phyloP scores from a whole-genome alignment of 202 grass and related monocot species.

The Carex arenaria region DNA sequence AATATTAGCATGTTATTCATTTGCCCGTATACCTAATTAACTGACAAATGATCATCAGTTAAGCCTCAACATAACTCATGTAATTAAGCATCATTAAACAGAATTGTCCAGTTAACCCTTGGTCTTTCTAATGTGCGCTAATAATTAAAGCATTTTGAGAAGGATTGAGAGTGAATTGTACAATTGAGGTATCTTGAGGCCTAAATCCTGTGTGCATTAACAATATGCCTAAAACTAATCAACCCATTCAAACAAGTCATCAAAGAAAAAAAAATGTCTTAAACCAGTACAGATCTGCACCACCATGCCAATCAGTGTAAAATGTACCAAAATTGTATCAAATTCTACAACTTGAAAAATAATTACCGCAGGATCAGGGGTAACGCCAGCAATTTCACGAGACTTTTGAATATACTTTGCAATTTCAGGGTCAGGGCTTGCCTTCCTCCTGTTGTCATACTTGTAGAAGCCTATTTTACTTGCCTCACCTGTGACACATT shows the following conservation, averaged over 20 bases:
- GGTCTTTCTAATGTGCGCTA: not conserved
- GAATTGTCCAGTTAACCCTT: not conserved
- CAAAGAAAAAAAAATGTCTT: not conserved
- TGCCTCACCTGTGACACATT: constrained; percentile 60
- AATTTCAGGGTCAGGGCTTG: constrained; percentile 77
- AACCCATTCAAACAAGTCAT: not conserved
- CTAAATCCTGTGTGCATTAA: not conserved
- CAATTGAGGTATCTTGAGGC: not conserved
- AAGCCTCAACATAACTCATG: not conserved
- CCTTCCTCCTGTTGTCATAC: constrained; percentile 88
- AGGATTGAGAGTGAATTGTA: not conserved
- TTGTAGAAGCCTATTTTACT: constrained; percentile 84
- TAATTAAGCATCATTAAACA: not conserved
- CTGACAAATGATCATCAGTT: not conserved
- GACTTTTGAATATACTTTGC: constrained; percentile 71
- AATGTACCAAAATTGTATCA: not conserved
- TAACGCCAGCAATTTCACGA: constrained; percentile 61
- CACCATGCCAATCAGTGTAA: not conserved
- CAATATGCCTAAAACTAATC: not conserved
- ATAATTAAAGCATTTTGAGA: not conserved
- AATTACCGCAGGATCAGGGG: constrained; percentile 55
- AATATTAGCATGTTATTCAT: constrained; percentile 3
- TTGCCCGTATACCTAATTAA: not conserved
- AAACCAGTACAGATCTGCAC: not conserved
- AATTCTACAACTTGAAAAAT: not conserved